Base-by-base conservation (phyloP, 805 yeast genomes). In the Ogataea populi-albae region DNA sequence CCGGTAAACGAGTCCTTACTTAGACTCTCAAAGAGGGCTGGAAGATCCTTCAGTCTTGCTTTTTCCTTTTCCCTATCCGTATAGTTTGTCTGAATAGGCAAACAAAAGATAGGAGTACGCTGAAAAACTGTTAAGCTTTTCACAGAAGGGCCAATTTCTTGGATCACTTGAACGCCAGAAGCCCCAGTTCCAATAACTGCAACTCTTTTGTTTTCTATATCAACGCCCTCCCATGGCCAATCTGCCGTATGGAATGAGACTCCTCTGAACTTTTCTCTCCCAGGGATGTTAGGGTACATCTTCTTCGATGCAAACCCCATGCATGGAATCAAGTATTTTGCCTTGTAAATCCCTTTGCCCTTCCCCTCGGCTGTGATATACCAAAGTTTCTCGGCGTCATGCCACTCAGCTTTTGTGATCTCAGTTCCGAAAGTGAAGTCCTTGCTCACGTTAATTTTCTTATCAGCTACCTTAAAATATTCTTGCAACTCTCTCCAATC, bases 111-210 rank as follows among this genome's bases (percentile, higher is more conserved):
- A 21, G 23, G 23, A 21, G 23, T 21, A 11, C 23, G 23, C 23
- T 21, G 23, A 21, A 21, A 21, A 21, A 21, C 23, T 21, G 23
- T 21, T 11, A 21, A 11, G 11, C 23, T 21, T 21, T 21, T 21
- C 23, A 21, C 23, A 21, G 11, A 9, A 11, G 23, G 23, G 23
- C 23, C 23, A 21, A 21, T 21, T 21, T 21, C 23, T 11, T 21
- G 23, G 11, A 21, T 21, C 23, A 21, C 23, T 21, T 21, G 23
- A 9, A 21, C 23, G 10, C 23, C 23, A 21, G 23, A 21, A 11
- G 23, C 23, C 9, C 23, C 23, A 21, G 23, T 21, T 21, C 23
- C 23, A 21, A 21, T 21, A 21, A 21, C 23, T 21, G 23, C 23
- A 9, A 21, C 23, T 21, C 23, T 21, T 21, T 21, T 21, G 23